These are phyloP conservation scores for Xanthoconium purpureum DNA, from an alignment of 768 basidiomycete species.

Conservation along the genomic window DNA sequence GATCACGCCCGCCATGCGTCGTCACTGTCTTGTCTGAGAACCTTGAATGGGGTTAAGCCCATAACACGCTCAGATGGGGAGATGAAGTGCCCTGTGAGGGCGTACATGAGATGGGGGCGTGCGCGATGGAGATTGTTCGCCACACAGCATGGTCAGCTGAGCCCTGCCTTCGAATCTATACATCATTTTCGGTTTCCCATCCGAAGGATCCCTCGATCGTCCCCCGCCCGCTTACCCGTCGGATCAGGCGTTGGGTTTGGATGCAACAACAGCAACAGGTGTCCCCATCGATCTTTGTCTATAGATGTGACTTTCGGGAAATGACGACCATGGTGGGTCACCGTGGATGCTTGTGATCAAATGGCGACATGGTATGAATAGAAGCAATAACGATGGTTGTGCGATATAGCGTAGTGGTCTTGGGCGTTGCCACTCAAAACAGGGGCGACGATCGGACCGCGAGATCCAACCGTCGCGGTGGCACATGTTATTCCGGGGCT, in stretches of 20 bases:
- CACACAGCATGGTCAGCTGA: not conserved
- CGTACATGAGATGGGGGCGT: constrained; percentile 2
- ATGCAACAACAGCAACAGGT: not conserved
- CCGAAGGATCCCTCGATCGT: constrained; percentile 9
- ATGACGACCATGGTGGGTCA: constrained; percentile 4
- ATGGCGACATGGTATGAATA: not conserved
- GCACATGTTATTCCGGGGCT: constrained; percentile 22
- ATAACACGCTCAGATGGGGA: constrained; percentile 8
- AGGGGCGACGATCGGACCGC: not conserved
- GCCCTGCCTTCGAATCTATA: not conserved
- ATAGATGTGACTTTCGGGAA: not conserved
- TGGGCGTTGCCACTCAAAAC: not conserved
- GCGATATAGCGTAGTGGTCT: constrained; percentile 13
- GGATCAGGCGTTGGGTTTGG: constrained; percentile 7
- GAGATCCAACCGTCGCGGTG: constrained; percentile 13
- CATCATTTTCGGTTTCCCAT: not conserved
- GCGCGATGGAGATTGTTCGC: constrained; percentile 2
- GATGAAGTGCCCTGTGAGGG: not conserved
- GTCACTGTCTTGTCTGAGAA: constrained; percentile 11
- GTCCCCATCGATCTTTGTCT: constrained; percentile 4
- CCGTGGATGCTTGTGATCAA: constrained; percentile 10
- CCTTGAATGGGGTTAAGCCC: constrained; percentile 13
- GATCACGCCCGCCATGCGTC: constrained; percentile 19
- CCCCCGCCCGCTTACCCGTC: not conserved
- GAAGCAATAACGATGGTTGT: not conserved